Evolutionary conservation across 805 yeast genomes (phyloP).

Genomic region (Myxozyma sirexii): DNA sequence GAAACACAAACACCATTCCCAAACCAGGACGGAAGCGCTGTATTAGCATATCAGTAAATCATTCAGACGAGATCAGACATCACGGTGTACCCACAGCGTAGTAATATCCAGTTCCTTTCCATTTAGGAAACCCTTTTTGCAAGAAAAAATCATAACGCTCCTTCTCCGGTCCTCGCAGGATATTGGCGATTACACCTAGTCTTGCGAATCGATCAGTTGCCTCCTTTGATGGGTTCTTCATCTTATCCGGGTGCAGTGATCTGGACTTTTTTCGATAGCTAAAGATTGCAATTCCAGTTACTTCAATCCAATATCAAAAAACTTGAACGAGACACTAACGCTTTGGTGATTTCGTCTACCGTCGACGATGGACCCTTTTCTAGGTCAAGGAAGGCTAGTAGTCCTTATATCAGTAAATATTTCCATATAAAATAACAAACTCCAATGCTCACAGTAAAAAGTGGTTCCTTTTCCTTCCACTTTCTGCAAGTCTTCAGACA

Average conservation of each 20-base stretch:
- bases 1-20: constrained; percentile 52
- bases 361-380: constrained; percentile 48
- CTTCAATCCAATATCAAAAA: neutral
- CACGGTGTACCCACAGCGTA: constrained; percentile 42
- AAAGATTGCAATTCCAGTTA: constrained; percentile 29
- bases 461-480: constrained; percentile 65
- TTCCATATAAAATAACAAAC: too few species aligned
- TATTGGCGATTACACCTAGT: constrained; percentile 72
- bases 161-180: constrained; percentile 61
- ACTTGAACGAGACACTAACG: constrained; percentile 34
- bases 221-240: constrained; percentile 54
- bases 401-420: neutral
- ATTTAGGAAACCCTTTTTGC: constrained; percentile 81
- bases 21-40: constrained; percentile 70
- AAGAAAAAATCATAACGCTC: constrained; percentile 84
- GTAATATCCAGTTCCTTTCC: constrained; percentile 68
- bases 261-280: constrained; percentile 68
- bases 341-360: constrained; percentile 42
- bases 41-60: neutral
- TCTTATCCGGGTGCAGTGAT: constrained; percentile 76
- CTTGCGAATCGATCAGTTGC: constrained; percentile 76
- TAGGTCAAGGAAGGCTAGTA: constrained; percentile 47
- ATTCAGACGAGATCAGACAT: neutral
- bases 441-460: constrained; percentile 67
- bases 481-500: constrained; percentile 62